These are phyloP conservation scores for Calocybe indica DNA, from an alignment of 768 basidiomycete genomes.

Conservation along the genomic window DNA sequence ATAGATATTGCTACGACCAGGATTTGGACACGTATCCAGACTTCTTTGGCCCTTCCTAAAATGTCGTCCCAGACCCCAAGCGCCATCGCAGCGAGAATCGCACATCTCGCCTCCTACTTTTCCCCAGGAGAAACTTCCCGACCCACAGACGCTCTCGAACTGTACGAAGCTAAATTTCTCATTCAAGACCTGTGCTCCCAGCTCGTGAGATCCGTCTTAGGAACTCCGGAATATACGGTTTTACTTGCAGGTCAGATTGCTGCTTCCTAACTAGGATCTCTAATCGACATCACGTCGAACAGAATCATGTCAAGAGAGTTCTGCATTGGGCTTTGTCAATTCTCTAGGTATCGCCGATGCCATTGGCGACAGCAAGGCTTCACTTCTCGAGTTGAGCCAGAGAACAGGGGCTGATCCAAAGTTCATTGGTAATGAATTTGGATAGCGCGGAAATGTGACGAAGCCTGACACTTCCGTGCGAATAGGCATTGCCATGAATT, in stretches of 20 bases:
- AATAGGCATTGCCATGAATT: neutral
- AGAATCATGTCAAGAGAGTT: neutral
- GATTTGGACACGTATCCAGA: neutral
- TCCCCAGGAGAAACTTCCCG: no score
- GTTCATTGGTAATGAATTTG: neutral
- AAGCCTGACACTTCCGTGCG: no score
- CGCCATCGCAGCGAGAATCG: slow-evolving; percentile 6
- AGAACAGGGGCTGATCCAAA: neutral
- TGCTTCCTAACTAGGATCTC: neutral
- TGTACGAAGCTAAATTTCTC: neutral
- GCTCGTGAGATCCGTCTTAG: neutral
- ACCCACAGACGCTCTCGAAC: neutral
- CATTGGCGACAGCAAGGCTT: neutral
- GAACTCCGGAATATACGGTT: slow-evolving; percentile 1
- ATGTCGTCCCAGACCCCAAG: slow-evolving; percentile 1
- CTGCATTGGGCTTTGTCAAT: neutral
- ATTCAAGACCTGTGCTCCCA: neutral
- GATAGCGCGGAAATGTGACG: neutral
- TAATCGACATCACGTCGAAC: neutral
- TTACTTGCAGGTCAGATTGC: neutral
- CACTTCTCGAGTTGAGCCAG: neutral
- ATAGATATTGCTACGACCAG: no score
- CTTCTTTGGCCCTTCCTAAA: neutral
- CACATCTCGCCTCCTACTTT: slow-evolving; percentile 5
- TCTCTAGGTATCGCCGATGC: neutral